These are phyloP conservation scores for Pythium sukuiense DNA, from an alignment of 352 stramenopile genomes.

Conservation along the genomic window DNA sequence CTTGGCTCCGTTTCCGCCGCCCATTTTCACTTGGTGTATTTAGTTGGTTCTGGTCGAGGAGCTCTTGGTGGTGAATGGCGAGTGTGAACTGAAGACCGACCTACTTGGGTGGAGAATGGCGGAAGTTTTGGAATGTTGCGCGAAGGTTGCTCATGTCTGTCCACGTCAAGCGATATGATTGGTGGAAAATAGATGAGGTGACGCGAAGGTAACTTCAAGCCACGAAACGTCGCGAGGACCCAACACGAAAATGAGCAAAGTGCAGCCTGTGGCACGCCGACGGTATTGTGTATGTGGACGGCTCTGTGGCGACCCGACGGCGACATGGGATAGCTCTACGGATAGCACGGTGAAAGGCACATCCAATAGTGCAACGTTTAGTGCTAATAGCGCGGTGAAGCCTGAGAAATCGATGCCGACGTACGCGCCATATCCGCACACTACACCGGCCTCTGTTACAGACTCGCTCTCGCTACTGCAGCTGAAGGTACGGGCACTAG, in stretches of 20 bases:
- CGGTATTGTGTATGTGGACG: slow-evolving; percentile 29
- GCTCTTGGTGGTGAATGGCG: background rate
- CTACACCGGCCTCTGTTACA: background rate
- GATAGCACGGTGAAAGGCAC: slow-evolving; percentile 1
- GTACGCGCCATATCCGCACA: background rate
- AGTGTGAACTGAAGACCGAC: background rate
- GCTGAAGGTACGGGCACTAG: slow-evolving; percentile 49
- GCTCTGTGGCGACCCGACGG: background rate
- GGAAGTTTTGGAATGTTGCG: slow-evolving; percentile 8
- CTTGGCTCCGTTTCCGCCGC: slow-evolving; percentile 84
- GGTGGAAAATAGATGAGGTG: slow-evolving; percentile 15
- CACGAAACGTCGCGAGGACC: slow-evolving; percentile 19
- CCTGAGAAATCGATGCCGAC: slow-evolving; percentile 10
- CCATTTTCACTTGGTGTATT: slow-evolving; percentile 43
- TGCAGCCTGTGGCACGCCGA: slow-evolving; percentile 14
- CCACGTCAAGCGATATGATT: slow-evolving; percentile 1
- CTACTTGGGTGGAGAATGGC: slow-evolving; percentile 22
- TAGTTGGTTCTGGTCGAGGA: slow-evolving; percentile 1
- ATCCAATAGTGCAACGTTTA: background rate
- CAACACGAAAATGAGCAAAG: slow-evolving; percentile 18
- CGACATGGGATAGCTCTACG: background rate
- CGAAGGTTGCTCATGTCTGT: slow-evolving; percentile 8
- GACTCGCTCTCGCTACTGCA: slow-evolving; percentile 31
- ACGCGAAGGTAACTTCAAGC: slow-evolving; percentile 26
- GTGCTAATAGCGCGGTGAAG: background rate